Evolutionary conservation across 108 stramenopile species (phyloP).

Genomic region (Fragilaria radians): DNA sequence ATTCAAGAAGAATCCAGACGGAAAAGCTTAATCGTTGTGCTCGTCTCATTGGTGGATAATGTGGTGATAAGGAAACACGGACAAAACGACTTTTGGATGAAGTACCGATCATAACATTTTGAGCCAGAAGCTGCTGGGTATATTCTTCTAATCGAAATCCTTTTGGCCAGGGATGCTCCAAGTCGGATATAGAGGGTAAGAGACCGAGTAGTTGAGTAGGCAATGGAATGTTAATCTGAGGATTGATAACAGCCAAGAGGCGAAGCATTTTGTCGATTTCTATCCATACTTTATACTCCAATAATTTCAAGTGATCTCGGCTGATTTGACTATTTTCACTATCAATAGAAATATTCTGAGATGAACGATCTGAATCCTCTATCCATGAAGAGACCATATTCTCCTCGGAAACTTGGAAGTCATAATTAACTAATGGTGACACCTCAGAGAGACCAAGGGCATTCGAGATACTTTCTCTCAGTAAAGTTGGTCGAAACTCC

Average conservation of each 20-base stretch:
- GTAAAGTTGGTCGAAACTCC: conserved; percentile 1
- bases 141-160: not conserved
- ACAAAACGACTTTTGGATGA: conserved; percentile 18
- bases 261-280: conserved; percentile 8
- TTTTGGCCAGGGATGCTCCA: not conserved
- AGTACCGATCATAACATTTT: conserved; percentile 14
- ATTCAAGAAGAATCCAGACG: conserved; percentile 14
- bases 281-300: conserved; percentile 9
- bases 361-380: not conserved
- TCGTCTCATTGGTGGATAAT: conserved; percentile 13
- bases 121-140: not conserved
- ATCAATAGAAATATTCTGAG: not conserved
- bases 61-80: not conserved
- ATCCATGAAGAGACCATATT: not conserved
- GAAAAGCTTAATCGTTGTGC: conserved; percentile 16
- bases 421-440: conserved; percentile 9
- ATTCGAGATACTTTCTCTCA: not conserved
- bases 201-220: conserved; percentile 20
- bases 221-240: conserved; percentile 4
- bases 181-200: not conserved
- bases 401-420: not conserved
- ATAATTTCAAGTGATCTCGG: not conserved
- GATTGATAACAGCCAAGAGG: conserved; percentile 6
- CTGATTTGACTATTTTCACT: not conserved
- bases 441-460: not conserved